These are phyloP conservation scores for Yamadazyma dushanensis DNA, from an alignment of 1,139 yeast genomes.

Conservation along the genomic window DNA sequence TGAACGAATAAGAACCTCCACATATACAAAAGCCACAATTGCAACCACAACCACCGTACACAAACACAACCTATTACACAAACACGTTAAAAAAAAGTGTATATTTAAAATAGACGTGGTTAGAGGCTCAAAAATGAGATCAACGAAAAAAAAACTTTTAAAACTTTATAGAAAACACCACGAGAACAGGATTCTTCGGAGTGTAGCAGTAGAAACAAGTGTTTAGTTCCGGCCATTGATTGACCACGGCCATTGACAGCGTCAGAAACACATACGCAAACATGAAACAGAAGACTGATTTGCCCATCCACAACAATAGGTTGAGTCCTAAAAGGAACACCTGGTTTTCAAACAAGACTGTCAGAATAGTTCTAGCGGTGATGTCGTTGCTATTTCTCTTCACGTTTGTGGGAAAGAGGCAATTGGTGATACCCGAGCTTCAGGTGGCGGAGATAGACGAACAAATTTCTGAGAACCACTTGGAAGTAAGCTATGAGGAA, in stretches of 20 bases:
- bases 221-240: neutral
- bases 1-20: neutral
- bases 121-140: too few relatives aligned
- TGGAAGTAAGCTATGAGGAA: slow-evolving; percentile 16
- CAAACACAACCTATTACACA: neutral
- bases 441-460: slow-evolving; percentile 14
- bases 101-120: too few relatives aligned
- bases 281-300: slow-evolving; percentile 22
- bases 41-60: neutral
- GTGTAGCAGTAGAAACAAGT: neutral
- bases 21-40: slow-evolving; percentile 13
- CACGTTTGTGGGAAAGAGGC: slow-evolving; percentile 7
- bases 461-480: slow-evolving; percentile 14
- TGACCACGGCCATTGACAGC: neutral
- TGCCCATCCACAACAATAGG: slow-evolving; percentile 38
- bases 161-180: neutral
- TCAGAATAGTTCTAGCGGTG: slow-evolving; percentile 10
- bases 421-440: slow-evolving; percentile 9
- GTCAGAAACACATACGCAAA: slow-evolving; percentile 2
- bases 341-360: slow-evolving; percentile 5
- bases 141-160: neutral
- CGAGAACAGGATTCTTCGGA: neutral
- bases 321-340: slow-evolving; percentile 14
- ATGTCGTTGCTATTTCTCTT: slow-evolving; percentile 17
- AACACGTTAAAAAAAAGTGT: too few relatives aligned